Evolutionary conservation across 2,329 filamentous ascomycete species (phyloP).

Genomic region (Arthrobotrys conoides): DNA sequence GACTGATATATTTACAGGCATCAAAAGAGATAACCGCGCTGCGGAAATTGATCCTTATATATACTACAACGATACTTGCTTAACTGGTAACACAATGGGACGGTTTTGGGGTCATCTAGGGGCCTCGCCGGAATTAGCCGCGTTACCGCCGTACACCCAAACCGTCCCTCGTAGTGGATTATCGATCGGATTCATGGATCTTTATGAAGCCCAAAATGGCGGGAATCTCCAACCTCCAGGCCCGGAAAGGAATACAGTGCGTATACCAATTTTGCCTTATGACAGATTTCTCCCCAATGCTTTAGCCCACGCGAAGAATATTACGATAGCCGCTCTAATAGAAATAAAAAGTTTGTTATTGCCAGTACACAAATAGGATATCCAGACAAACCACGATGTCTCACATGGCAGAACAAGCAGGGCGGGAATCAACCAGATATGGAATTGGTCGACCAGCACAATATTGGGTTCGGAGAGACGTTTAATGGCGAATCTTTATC

Average conservation of each 20-base stretch:
- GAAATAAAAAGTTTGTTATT: neutral
- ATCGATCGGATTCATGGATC: neutral
- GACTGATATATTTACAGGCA: neutral
- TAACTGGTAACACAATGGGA: neutral
- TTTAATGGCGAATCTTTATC: neutral
- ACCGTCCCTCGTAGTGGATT: neutral
- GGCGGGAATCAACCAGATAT: neutral
- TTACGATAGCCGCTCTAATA: neutral
- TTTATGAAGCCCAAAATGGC: neutral
- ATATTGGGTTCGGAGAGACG: neutral
- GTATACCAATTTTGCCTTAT: neutral
- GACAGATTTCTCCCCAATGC: too few species aligned
- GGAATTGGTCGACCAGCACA: neutral
- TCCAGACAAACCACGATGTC: neutral
- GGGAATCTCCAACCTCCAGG: neutral
- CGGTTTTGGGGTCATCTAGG: neutral
- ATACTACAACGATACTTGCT: neutral
- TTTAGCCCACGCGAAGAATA: too few species aligned
- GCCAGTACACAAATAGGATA: neutral
- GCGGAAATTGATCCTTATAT: neutral
- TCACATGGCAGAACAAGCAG: neutral
- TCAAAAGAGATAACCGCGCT: neutral
- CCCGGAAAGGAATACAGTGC: neutral
- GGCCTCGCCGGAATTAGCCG: neutral
- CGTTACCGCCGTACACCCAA: neutral